Base-by-base conservation (phyloP, 2,329 filamentous ascomycete species). In the Exophiala viscosa region DNA sequence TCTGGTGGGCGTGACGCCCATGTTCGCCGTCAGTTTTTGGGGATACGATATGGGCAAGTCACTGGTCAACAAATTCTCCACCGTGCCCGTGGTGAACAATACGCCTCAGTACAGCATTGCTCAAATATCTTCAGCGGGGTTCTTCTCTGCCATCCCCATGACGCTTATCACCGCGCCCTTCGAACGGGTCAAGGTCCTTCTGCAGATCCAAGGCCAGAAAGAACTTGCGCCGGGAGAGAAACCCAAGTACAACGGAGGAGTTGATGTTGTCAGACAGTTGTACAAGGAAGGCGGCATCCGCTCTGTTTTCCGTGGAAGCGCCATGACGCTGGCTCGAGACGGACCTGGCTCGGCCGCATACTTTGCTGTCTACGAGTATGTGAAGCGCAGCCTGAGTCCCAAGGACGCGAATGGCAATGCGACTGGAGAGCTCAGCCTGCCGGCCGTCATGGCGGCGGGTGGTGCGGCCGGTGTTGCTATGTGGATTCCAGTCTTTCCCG, bases 401-500 rank as follows among this genome's bases (percentile, higher is more conserved):
- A 82, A 87, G 66, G 90, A 96, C 65, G 84, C 83, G 2, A 73
- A 79, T 14, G 90, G 89, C 18, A 84, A 86, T 66, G 81, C 87
- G 2, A 82, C 78, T 3, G 91, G 90, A 38, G 78, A 93, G 63
- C 74, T 97, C 52, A 92, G 87, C 65, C 76, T 99, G 58, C 75
- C 82, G 1, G 93, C 93, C 9, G 81, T 99, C 52, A 89, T 91
- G 64, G 81, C 83, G 23, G 93, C 93, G 1, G 93, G 93, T 64
- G 93, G 88, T 58, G 88, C 86, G 3, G 93, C 93, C 0, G 93
- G 93, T 66, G 83, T 99, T 20, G 93, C 93, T 58, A 99, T 99
- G 93, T 99, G 93, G 93, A 93, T 96, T 62, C 91, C 93, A 48
- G 91, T 99, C 38, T 99, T 99, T 81, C 93, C 93, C 17, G 81